These are phyloP conservation scores for Huntiella omanensis DNA, from an alignment of 2,329 filamentous ascomycete genomes.

Conservation along the genomic window DNA sequence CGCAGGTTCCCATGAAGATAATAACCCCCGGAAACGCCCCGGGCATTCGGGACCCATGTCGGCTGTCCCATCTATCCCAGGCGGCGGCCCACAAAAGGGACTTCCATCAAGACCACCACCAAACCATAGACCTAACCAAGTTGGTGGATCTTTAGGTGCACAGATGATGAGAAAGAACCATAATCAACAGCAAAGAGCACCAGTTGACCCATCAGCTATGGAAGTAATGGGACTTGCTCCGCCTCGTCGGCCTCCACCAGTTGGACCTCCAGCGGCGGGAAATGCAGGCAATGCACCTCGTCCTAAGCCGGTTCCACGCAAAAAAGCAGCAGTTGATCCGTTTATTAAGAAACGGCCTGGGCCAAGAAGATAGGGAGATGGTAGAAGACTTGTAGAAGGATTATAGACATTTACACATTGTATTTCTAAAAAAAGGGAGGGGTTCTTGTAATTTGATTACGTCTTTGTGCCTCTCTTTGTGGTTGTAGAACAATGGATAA, in stretches of 20 bases:
- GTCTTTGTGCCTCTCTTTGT: no score
- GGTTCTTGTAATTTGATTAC: no score
- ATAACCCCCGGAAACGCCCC: conserved; percentile 20
- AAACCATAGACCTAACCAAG: neutral
- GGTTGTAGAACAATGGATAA: no score
- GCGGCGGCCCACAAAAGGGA: neutral
- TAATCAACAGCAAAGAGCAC: neutral
- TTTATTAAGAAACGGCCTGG: conserved; percentile 24
- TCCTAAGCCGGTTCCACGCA: conserved; percentile 16
- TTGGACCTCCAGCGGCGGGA: conserved; percentile 1
- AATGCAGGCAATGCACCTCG: neutral
- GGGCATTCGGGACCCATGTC: neutral
- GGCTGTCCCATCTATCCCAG: neutral
- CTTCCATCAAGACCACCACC: neutral
- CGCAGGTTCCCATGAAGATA: conserved; percentile 21
- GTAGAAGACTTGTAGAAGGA: no score
- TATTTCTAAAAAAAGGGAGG: no score
- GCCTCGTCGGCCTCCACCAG: conserved; percentile 23
- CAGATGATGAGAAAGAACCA: neutral
- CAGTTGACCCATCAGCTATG: conserved; percentile 32
- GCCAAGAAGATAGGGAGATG: conserved; percentile 3
- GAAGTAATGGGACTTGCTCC: conserved; percentile 29
- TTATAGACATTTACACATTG: no score
- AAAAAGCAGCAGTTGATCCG: conserved; percentile 24
- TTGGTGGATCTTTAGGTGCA: neutral